Base-by-base conservation (phyloP, 495 filamentous ascomycete species). In the Penicillium cataractarum region DNA sequence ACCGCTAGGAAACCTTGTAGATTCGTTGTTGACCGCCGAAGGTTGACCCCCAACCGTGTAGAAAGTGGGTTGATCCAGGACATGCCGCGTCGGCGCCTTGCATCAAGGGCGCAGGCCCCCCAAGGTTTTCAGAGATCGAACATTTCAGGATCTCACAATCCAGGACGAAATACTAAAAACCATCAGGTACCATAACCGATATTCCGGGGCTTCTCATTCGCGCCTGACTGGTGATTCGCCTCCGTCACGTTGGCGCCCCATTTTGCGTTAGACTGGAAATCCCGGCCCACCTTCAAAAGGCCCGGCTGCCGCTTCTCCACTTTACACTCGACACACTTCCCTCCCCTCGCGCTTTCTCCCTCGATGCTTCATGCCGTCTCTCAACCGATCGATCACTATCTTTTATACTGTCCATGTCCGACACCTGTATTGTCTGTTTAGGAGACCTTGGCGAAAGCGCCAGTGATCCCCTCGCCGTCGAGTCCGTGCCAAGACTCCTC, bases 361-460 rank as follows among this genome's bases (percentile, higher is more conserved):
- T 48, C 37, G 32, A 65, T 62, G 72, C 78, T 80, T 80, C 74
- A 82, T 82, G 79, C 78, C 79, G 76, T 71, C 72, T 72, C 64
- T 69, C 66, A 74, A 64, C 61, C 72, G 58, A 50, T 56, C 68
- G 65, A 63, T 62, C 39, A 66, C 70, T 74, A 70, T 65, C 66
- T 73, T 67, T 55, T 65, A 72, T 61, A 71, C 74, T 71, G 74
- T 77, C 74, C 72, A 94, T 95, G 92, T 90, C 91, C 80, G 92
- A 96, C 76, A 92, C 92, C 69, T 97, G 93, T 82, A 97, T 96
- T 80, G 90, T 97, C 75, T 97, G 93, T 86, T 86, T 97, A 77
- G 92, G 93, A 77, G 89, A 91, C 80, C 88, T 97, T 79, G 90
- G 87, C 78, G 77, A 82, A 79, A 79, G 75, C 71, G 78, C 78